These are phyloP conservation scores for Plantago elongata DNA, from an alignment of 257 asterid genomes.

Conservation along the genomic window DNA sequence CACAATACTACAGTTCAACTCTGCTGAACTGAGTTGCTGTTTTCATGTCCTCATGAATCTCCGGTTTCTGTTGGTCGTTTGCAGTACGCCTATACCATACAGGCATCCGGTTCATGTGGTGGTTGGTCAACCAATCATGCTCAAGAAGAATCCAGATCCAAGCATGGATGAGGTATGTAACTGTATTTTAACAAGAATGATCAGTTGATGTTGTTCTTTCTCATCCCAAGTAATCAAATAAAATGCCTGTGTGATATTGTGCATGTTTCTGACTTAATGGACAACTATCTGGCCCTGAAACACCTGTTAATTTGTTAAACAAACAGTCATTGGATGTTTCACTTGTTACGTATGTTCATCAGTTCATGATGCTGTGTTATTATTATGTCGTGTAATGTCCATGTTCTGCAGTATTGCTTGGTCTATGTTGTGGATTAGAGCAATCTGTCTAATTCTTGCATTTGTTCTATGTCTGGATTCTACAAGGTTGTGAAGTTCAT, in stretches of 20 bases:
- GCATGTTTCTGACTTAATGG: too few relatives aligned
- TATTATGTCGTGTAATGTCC: too few relatives aligned
- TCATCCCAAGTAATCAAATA: not conserved
- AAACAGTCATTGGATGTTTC: too few relatives aligned
- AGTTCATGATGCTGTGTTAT: too few relatives aligned
- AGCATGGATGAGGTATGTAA: constrained; percentile 64
- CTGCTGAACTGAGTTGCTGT: constrained; percentile 3
- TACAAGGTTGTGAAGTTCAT: constrained; percentile 63
- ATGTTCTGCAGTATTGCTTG: too few relatives aligned
- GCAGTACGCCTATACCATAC: constrained; percentile 84
- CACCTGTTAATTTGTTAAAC: too few relatives aligned
- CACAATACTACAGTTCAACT: not conserved
- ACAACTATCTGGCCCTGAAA: too few relatives aligned
- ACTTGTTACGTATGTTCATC: too few relatives aligned
- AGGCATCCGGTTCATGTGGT: constrained; percentile 77
- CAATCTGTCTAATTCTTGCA: not conserved
- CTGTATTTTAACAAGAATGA: not conserved
- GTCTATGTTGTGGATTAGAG: not conserved
- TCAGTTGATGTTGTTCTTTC: not conserved
- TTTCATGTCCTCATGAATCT: not conserved
- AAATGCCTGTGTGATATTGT: not conserved
- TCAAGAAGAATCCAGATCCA: constrained; percentile 64
- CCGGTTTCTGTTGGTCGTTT: constrained; percentile 3
- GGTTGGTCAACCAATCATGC: constrained; percentile 74
- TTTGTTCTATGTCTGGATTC: not conserved